Conservation (phyloP, 2,329 filamentous ascomycete species). For the Fusarium gaditjirri region DNA sequence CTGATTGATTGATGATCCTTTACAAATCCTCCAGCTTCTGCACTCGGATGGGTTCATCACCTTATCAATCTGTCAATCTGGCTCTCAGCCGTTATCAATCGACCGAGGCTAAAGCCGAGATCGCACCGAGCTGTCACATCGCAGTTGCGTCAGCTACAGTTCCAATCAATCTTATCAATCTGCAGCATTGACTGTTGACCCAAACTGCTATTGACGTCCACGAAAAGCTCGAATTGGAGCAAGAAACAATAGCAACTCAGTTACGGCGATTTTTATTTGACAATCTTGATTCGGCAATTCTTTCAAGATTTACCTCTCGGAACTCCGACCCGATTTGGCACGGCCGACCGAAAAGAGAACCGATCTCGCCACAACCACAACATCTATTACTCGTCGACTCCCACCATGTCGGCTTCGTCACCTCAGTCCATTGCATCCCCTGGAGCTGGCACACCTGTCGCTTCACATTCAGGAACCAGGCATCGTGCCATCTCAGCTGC, state of each 20-base stretch:
- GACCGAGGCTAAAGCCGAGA: constrained; percentile 33
- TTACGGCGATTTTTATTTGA: constrained; percentile 10
- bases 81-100: constrained; percentile 25
- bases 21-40: constrained; percentile 3
- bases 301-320: constrained; percentile 33
- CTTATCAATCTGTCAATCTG: constrained; percentile 13
- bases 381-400: constrained; percentile 16
- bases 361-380: constrained; percentile 31
- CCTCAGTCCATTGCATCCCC: constrained; percentile 34
- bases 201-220: constrained; percentile 7
- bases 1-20: constrained; percentile 6
- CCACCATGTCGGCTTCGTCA: constrained; percentile 42
- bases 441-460: constrained; percentile 27
- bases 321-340: constrained; percentile 41
- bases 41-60: constrained; percentile 23
- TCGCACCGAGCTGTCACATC: constrained; percentile 24
- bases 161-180: constrained; percentile 38
- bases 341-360: constrained; percentile 39
- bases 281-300: constrained; percentile 11
- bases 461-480: constrained; percentile 29
- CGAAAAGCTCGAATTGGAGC: background rate
- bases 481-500: constrained; percentile 42
- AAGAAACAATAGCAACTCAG: background rate
- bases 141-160: constrained; percentile 23
- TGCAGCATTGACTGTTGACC: constrained; percentile 9